Evolutionary conservation across 2,329 filamentous ascomycete species (phyloP), one percentile per base, ranked within the genome.

Genomic region (Scopulariopsis brevicaulis): DNA sequence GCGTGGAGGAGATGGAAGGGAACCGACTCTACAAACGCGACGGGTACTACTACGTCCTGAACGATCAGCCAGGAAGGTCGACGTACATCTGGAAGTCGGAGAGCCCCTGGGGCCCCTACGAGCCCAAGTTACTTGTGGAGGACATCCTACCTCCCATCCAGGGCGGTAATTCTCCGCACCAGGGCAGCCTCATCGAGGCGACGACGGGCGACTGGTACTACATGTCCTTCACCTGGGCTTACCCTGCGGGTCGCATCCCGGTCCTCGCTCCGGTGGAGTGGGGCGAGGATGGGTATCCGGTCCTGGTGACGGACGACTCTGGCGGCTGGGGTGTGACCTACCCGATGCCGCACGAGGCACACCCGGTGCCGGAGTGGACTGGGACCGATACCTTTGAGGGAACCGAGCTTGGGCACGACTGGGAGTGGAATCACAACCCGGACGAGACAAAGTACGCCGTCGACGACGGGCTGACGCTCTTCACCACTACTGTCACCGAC

Each of bases 341-440:
- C 60, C 70, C 71, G 0, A 59, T 70, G 11, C 72, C 75, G 0
- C 62, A 72, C 0, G 53, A 62, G 0, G 55, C 60, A 0, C 57
- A 59, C 1, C 58, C 62, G 0, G 59, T 65, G 3, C 62, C 64
- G 15, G 66, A 62, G 37, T 65, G 66, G 59, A 63, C 65, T 0
- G 73, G 77, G 18, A 73, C 70, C 0, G 78, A 84, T 59, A 65
- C 59, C 0, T 84, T 84, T 61, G 54, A 61, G 0, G 76, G 74
- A 0, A 63, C 67, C 0, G 61, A 66, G 0, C 69, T 84, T 1
- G 65, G 69, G 7, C 70, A 72, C 0, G 68, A 74, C 2, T 84
- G 78, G 77, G 81, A 84, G 65, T 84, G 81, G 80, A 85, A 84
- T 63, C 81, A 84, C 62, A 83, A 84, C 64, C 81, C 81, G 0